Conservation (phyloP, 495 filamentous ascomycete species). For the Podospora pseudocomata region DNA sequence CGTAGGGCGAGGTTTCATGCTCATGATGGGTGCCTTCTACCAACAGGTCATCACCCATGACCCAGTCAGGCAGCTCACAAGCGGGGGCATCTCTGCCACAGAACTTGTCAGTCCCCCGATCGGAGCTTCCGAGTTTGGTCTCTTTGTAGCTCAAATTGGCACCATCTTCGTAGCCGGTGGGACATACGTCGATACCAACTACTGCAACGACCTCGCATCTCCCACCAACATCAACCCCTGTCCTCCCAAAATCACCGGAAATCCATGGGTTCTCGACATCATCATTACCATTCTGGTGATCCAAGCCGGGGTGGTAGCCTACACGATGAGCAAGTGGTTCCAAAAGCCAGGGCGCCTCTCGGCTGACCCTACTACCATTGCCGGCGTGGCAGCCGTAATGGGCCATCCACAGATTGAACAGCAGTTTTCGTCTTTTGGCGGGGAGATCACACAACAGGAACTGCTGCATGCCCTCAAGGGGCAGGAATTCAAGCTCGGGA, state of each 20-base stretch:
- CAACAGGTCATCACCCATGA: conserved; percentile 18
- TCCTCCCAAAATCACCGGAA: conserved; percentile 22
- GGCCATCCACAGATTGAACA: conserved; percentile 30
- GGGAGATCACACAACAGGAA: conserved; percentile 20
- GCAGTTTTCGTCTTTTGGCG: conserved; percentile 20
- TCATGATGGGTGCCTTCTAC: conserved; percentile 22
- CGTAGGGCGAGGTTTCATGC: conserved; percentile 12
- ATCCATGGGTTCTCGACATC: conserved; percentile 27
- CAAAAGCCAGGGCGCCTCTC: conserved; percentile 20
- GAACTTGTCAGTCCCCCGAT: conserved; percentile 19
- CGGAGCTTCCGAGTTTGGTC: conserved; percentile 13
- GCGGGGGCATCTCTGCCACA: conserved; percentile 14
- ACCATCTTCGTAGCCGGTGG: conserved; percentile 23
- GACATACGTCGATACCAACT: conserved; percentile 26
- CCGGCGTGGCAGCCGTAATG: conserved; percentile 30
- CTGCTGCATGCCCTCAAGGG: conserved; percentile 21
- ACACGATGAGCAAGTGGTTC: conserved; percentile 22
- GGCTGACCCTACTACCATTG: conserved; percentile 29
- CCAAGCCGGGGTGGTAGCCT: conserved; percentile 12
- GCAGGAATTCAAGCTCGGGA: conserved; percentile 24
- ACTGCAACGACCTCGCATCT: conserved; percentile 13
- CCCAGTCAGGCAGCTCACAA: conserved; percentile 24
- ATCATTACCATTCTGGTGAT: conserved; percentile 19
- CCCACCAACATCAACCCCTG: conserved; percentile 17
- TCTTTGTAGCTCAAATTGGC: conserved; percentile 22